phyloP scores from a whole-genome alignment of 1,139 yeast genomes.

The Suhomyces kunorum region DNA sequence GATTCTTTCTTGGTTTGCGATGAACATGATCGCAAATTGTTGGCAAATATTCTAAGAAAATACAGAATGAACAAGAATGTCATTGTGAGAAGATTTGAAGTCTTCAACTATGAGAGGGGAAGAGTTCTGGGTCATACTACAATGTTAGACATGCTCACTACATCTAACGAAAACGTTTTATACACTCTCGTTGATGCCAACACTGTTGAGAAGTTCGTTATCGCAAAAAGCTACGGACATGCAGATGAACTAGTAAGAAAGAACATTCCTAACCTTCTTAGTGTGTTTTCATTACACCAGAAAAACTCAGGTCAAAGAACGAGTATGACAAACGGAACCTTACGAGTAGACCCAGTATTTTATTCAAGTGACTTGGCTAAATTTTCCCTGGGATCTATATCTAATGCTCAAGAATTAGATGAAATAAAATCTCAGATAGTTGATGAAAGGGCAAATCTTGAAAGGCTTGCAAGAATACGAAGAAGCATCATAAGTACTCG shows the following conservation, averaged over 20 bases:
- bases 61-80: constrained; percentile 36
- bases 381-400: constrained; percentile 24
- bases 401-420: constrained; percentile 16
- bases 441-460: constrained; percentile 18
- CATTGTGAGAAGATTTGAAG: constrained; percentile 56
- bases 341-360: constrained; percentile 61
- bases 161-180: constrained; percentile 55
- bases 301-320: constrained; percentile 45
- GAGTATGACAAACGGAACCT: constrained; percentile 40
- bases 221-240: constrained; percentile 51
- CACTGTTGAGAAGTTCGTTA: constrained; percentile 58
- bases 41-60: constrained; percentile 46
- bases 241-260: constrained; percentile 45
- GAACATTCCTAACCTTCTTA: constrained; percentile 38
- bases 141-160: constrained; percentile 59
- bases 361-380: constrained; percentile 36
- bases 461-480: constrained; percentile 22
- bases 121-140: constrained; percentile 39
- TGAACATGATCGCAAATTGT: constrained; percentile 56
- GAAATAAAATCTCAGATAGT: constrained; percentile 10
- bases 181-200: constrained; percentile 67
- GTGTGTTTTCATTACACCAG: constrained; percentile 49
- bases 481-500: constrained; percentile 13
- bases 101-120: constrained; percentile 50
- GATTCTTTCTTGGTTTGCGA: constrained; percentile 69